A percentile compares a stretch with the other conserved stretches of the same genome.
phyloP scores from a whole-genome alignment of 306 rosid species.

The Argentina anserina region DNA sequence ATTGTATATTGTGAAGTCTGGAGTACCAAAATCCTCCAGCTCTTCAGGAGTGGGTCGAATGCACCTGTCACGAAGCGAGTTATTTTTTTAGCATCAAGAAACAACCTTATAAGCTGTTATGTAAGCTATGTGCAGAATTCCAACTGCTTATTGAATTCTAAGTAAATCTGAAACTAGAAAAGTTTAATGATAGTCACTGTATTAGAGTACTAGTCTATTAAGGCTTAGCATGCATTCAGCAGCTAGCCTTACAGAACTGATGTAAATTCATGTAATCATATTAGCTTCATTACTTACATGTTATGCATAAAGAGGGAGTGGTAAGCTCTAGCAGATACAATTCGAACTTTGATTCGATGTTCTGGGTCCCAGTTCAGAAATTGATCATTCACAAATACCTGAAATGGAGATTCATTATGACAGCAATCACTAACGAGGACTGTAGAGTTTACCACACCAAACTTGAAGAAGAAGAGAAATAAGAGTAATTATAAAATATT shows the following conservation, averaged over 20 bases:
- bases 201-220: slow-evolving; percentile 9
- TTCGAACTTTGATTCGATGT: slow-evolving; percentile 78
- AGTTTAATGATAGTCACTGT: neutral
- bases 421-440: neutral
- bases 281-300: slow-evolving; percentile 67
- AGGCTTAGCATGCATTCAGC: slow-evolving; percentile 1
- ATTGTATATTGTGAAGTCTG: slow-evolving; percentile 93
- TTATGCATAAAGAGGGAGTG: slow-evolving; percentile 96
- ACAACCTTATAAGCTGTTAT: neutral
- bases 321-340: slow-evolving; percentile 89
- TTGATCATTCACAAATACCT: slow-evolving; percentile 92
- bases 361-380: slow-evolving; percentile 89
- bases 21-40: slow-evolving; percentile 85
- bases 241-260: neutral
- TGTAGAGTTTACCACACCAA: neutral
- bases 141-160: neutral
- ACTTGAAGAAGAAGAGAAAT: neutral
- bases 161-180: neutral
- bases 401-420: slow-evolving; percentile 20
- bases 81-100: slow-evolving; percentile 16
- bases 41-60: slow-evolving; percentile 88
- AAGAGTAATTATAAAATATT: neutral
- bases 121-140: neutral
- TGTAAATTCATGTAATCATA: too few species aligned
- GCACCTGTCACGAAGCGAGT: slow-evolving; percentile 61